Conservation (phyloP, 805 yeast species). For the Ascoidea tarda region DNA sequence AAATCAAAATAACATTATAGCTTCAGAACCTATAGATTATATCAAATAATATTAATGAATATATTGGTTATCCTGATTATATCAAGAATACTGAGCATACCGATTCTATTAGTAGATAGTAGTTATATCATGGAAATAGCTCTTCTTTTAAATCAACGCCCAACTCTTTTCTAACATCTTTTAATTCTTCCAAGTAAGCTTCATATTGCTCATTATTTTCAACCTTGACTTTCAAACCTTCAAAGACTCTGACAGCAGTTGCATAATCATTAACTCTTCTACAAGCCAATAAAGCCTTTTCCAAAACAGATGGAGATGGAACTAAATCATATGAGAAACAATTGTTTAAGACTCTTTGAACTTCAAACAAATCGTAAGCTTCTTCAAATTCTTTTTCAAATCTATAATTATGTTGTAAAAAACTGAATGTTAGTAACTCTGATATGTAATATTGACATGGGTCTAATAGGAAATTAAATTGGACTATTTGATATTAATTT, state of each 20-base stretch:
- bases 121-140: conserved; percentile 35
- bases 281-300: conserved; percentile 92
- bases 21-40: too few species aligned
- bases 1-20: too few species aligned
- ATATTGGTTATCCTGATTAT: too few species aligned
- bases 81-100: too few species aligned
- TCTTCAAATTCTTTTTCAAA: conserved; percentile 93
- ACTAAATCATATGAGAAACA: conserved; percentile 97
- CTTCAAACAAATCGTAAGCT: conserved; percentile 79
- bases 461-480: too few species aligned
- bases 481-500: too few species aligned
- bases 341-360: conserved; percentile 89
- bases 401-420: conserved; percentile 21
- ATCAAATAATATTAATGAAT: too few species aligned
- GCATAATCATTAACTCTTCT: conserved; percentile 99
- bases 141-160: conserved; percentile 92
- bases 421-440: not conserved
- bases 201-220: conserved; percentile 88
- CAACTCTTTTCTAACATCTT: conserved; percentile 80
- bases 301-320: conserved; percentile 93
- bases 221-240: conserved; percentile 92
- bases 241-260: conserved; percentile 96
- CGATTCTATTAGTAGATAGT: not conserved
- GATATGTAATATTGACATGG: too few species aligned
- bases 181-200: conserved; percentile 91